A percentile compares a stretch with the other conserved stretches of the same genome.
phyloP scores from a whole-genome alignment of 2,329 filamentous ascomycete species.

The Cladophialophora bantiana region DNA sequence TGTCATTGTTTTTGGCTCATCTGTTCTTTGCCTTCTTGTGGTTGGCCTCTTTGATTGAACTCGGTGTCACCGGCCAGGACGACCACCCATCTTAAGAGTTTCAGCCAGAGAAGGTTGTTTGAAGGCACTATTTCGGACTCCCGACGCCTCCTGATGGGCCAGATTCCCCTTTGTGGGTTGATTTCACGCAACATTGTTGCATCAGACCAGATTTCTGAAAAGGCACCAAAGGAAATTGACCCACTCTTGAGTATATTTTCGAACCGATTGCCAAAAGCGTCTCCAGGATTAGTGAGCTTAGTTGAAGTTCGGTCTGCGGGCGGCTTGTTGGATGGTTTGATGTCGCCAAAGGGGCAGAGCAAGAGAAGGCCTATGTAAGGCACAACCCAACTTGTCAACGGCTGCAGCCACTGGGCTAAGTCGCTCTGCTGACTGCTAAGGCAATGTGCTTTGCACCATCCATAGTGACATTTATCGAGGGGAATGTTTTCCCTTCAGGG shows the following conservation, averaged over 20 bases:
- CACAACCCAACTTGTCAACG: slow-evolving; percentile 10
- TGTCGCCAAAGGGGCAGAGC: slow-evolving; percentile 6
- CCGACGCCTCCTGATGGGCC: neutral
- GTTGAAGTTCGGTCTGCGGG: neutral
- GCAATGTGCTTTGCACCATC: slow-evolving; percentile 6
- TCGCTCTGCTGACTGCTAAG: slow-evolving; percentile 5
- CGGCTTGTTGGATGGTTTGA: neutral
- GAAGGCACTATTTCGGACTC: neutral
- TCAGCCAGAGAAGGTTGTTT: neutral
- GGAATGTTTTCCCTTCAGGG: neutral
- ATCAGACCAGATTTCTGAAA: slow-evolving; percentile 13
- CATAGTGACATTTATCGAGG: neutral
- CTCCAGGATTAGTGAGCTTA: neutral
- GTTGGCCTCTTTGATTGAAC: neutral
- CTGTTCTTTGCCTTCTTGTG: neutral
- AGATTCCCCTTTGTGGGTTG: neutral
- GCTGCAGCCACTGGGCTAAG: slow-evolving; percentile 12
- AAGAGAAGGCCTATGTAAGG: slow-evolving; percentile 14
- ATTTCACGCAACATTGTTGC: neutral
- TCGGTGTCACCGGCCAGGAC: neutral
- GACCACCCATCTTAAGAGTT: neutral
- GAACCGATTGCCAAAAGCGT: neutral
- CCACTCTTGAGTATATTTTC: slow-evolving; percentile 7
- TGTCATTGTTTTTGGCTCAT: neutral
- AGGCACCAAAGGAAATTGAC: slow-evolving; percentile 6